These are phyloP conservation scores for Solanum hybrid DNA, from an alignment of 305 asterid genomes.

Conservation along the genomic window DNA sequence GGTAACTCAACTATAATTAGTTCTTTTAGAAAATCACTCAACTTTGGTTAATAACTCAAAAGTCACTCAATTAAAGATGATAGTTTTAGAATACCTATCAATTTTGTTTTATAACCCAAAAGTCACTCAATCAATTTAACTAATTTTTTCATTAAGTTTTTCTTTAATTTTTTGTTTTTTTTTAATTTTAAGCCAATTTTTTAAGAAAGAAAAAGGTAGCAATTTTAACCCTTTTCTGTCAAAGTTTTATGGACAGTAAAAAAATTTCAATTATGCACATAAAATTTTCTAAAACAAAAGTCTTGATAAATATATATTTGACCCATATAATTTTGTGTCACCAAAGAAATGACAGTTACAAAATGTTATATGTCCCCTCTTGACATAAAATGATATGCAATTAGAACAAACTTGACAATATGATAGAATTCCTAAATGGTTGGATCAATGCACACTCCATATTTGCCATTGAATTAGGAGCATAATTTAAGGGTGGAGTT, in stretches of 20 bases:
- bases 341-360: neutral
- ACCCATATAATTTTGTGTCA: neutral
- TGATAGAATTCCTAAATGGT: neutral
- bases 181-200: no score
- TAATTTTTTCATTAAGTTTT: no score
- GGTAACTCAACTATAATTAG: neutral
- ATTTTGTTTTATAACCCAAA: no score
- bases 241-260: neutral
- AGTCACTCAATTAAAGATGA: neutral
- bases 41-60: neutral
- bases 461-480: neutral
- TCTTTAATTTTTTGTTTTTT: no score
- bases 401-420: neutral
- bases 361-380: neutral
- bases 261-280: neutral
- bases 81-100: no score
- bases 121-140: neutral
- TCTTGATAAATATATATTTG: neutral
- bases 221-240: neutral
- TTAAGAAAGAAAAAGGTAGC: neutral
- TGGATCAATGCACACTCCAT: neutral
- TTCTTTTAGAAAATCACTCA: no score
- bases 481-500: neutral
- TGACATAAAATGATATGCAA: neutral
- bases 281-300: neutral